Base-by-base conservation (phyloP, 1,139 yeast species). In the Sugiyamaella castrensis region DNA sequence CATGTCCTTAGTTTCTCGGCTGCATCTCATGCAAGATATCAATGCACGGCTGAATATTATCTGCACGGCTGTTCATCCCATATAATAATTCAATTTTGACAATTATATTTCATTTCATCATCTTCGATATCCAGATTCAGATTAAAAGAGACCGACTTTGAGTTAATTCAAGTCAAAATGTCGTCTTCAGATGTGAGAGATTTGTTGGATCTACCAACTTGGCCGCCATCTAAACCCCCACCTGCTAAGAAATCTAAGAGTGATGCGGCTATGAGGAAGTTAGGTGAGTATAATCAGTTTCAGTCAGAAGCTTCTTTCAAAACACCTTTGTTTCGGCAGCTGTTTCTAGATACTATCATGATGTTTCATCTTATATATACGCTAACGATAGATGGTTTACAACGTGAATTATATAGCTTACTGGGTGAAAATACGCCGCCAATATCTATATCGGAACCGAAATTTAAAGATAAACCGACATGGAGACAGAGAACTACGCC, bases 401-500 rank as follows among this genome's bases (percentile, higher is more conserved):
- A 88, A 55, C 76, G 98, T 57, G 98, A 92, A 65, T 73, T 92
- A 47, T 91, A 85, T 67, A 86, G 85, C 58, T 74, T 94, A 52
- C 72, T 94, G 37, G 98, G 99, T 1, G 92, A 94, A 37, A 89
- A 88, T 66, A 82, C 95, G 1, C 97, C 98, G 0, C 94, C 98
- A 1, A 80, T 89, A 2, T 74, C 79, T 7, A 75, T 79, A 9
- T 63, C 72, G 32, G 71, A 71, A 40, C 72, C 73, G 27, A 79
- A 80, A 56, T 81, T 82, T 58, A 87, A 85, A 59, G 87, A 83
- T 51, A 77, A 80, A 57, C 74, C 89, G 50, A 79, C 79, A 52
- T 72, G 83, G 59, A 68, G 71, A 40, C 75, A 74, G 24, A 83
- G 80, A 57, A 85, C 88, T 0, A 79, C 92, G 0, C 91, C 96